phyloP scores from a whole-genome alignment of 2,329 filamentous ascomycete species.

The Claviceps maximensis region DNA sequence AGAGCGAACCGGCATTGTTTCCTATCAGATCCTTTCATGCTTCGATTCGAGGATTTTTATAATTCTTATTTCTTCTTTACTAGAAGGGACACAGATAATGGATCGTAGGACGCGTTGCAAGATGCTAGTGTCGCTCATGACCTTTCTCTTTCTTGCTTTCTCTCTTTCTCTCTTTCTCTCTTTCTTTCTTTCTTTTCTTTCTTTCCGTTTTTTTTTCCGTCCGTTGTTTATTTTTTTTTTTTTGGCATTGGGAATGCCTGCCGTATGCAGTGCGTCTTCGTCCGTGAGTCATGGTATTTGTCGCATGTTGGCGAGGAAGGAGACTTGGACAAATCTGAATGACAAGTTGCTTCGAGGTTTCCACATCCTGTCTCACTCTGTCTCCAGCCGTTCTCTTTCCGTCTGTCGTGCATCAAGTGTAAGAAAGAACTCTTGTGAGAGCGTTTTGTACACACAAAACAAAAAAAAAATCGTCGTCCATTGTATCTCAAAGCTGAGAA shows the following conservation, averaged over 20 bases:
- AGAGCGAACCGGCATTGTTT: conserved; percentile 3
- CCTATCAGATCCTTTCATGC: background rate
- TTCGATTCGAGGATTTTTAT: background rate
- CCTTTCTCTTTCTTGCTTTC: too few relatives aligned
- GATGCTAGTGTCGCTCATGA: background rate
- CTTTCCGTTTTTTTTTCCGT: background rate
- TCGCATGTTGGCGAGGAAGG: background rate
- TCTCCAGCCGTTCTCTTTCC: background rate
- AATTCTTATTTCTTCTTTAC: background rate
- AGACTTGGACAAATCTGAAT: background rate
- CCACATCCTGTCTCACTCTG: background rate
- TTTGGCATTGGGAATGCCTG: background rate
- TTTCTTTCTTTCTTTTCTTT: too few relatives aligned
- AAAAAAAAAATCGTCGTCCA: background rate
- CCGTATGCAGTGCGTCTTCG: background rate
- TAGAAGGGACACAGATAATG: background rate
- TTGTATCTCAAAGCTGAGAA: background rate
- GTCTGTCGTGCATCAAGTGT: background rate
- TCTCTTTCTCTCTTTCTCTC: too few relatives aligned
- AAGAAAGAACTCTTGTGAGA: background rate
- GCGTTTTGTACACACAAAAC: too few relatives aligned
- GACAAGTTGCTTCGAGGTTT: background rate
- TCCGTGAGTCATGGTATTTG: background rate
- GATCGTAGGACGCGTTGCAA: background rate
- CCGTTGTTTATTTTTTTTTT: too few relatives aligned